Evolutionary conservation across 345 rosid genomes (phyloP).

Genomic region (Draba incana): DNA sequence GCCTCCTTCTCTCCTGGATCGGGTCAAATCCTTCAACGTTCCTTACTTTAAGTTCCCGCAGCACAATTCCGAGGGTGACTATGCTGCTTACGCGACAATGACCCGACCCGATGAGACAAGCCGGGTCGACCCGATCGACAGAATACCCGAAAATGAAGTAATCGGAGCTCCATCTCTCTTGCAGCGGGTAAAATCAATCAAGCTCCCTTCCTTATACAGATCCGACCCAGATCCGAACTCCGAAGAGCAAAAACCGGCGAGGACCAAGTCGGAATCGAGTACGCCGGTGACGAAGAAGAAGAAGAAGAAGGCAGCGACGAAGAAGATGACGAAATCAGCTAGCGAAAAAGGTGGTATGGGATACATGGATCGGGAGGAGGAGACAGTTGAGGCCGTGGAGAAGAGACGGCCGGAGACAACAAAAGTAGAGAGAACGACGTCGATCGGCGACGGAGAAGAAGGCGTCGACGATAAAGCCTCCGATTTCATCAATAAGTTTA

Average conservation of each 20-base stretch:
- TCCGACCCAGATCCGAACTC: slow-evolving; percentile 35
- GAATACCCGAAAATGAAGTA: slow-evolving; percentile 13
- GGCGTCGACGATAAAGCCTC: slow-evolving; percentile 46
- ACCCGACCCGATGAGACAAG: slow-evolving; percentile 22
- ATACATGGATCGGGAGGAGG: slow-evolving; percentile 23
- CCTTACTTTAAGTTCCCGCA: slow-evolving; percentile 37
- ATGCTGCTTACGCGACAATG: slow-evolving; percentile 29
- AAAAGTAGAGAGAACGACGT: slow-evolving; percentile 39
- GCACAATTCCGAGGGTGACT: slow-evolving; percentile 33
- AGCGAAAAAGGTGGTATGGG: slow-evolving; percentile 50
- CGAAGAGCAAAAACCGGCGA: slow-evolving; percentile 40
- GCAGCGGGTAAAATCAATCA: slow-evolving; percentile 66
- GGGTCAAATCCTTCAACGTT: slow-evolving; percentile 64
- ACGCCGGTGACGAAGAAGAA: slow-evolving; percentile 37
- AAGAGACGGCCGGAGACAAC: slow-evolving; percentile 45
- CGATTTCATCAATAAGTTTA: slow-evolving; percentile 43
- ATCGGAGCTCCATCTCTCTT: slow-evolving; percentile 52
- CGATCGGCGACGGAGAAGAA: slow-evolving; percentile 39
- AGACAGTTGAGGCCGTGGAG: slow-evolving; percentile 36
- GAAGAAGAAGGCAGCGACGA: slow-evolving; percentile 45
- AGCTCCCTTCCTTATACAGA: slow-evolving; percentile 47
- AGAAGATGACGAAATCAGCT: slow-evolving; percentile 67
- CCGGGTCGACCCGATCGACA: slow-evolving; percentile 29
- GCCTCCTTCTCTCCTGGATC: slow-evolving; percentile 56
- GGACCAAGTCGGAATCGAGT: slow-evolving; percentile 54